Evolutionary conservation across 2,329 filamentous ascomycete species (phyloP).

Genomic region (Colletotrichum cuscutae): DNA sequence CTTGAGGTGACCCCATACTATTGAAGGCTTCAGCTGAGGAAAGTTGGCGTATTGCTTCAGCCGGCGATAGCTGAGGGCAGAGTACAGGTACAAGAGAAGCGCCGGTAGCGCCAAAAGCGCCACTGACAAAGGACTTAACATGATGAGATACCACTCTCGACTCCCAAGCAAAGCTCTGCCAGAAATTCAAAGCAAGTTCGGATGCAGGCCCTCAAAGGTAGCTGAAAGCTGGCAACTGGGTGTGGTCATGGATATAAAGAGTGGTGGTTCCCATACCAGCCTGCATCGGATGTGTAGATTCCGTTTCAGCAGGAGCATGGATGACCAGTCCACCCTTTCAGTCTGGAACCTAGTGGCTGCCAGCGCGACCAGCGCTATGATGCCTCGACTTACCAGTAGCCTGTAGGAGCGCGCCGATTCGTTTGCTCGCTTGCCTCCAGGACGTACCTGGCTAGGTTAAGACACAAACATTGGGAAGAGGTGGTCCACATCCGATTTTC

Average conservation of each 20-base stretch:
- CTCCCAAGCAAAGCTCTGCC: too few relatives aligned
- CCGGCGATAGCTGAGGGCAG: slow-evolving; percentile 19
- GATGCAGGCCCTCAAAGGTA: background rate
- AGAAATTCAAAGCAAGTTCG: background rate
- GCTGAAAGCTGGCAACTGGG: background rate
- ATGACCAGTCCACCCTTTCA: background rate
- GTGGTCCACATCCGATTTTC: background rate
- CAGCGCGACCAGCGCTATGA: background rate
- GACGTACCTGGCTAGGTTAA: background rate
- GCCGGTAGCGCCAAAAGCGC: slow-evolving; percentile 17
- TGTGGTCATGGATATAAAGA: background rate
- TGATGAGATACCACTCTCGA: background rate
- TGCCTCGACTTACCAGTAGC: background rate
- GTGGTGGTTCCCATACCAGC: background rate
- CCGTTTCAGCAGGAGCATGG: slow-evolving; percentile 19
- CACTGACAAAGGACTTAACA: slow-evolving; percentile 4
- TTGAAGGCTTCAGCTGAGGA: slow-evolving; percentile 27
- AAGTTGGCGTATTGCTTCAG: slow-evolving; percentile 27
- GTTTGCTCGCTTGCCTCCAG: background rate
- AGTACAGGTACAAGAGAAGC: slow-evolving; percentile 21
- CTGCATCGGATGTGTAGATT: background rate
- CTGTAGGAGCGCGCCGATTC: background rate
- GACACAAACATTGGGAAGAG: background rate
- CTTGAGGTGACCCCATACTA: slow-evolving; percentile 33
- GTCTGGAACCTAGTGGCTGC: background rate